These are phyloP conservation scores for Xylariaceae sp. DNA, from an alignment of 2,329 filamentous ascomycete species.

Conservation along the genomic window DNA sequence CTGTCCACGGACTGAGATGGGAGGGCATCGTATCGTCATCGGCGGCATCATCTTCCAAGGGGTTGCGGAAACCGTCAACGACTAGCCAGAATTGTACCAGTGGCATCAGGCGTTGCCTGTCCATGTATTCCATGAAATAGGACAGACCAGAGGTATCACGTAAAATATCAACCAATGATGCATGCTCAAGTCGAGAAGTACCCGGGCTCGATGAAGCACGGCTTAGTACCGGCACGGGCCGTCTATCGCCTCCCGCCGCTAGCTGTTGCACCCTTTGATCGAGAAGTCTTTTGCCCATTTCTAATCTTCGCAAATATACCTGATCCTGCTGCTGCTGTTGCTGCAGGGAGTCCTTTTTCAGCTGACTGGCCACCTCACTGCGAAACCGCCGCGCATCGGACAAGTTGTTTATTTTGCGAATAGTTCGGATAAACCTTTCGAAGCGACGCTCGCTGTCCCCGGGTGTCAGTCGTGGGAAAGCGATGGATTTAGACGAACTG, in stretches of 20 bases:
- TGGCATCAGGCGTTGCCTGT: constrained; percentile 78
- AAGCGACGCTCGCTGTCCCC: constrained; percentile 88
- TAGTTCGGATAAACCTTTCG: constrained; percentile 86
- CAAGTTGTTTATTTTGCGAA: constrained; percentile 81
- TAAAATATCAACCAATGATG: constrained; percentile 76
- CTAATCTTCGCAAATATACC: constrained; percentile 79
- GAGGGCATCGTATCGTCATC: constrained; percentile 61
- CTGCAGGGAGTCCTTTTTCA: constrained; percentile 75
- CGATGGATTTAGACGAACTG: constrained; percentile 55
- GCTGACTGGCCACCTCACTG: constrained; percentile 85
- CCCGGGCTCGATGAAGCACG: constrained; percentile 31
- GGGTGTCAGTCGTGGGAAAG: constrained; percentile 73
- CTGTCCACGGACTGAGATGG: constrained; percentile 64
- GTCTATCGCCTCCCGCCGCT: constrained; percentile 58
- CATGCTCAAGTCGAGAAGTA: constrained; percentile 65
- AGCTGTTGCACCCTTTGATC: constrained; percentile 85
- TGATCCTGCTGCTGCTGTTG: constrained; percentile 77
- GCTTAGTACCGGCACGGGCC: constrained; percentile 29
- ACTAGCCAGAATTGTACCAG: constrained; percentile 98
- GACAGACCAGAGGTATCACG: constrained; percentile 86
- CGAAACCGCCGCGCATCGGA: constrained; percentile 90
- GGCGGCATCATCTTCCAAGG: constrained; percentile 75
- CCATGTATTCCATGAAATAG: constrained; percentile 99
- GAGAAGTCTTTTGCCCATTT: constrained; percentile 84
- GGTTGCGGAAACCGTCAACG: constrained; percentile 92